A percentile compares a stretch with the other conserved stretches of the same genome.
These are phyloP conservation scores for Alternaria incomplexa DNA, from an alignment of 2,329 filamentous ascomycete species.

Conservation along the genomic window DNA sequence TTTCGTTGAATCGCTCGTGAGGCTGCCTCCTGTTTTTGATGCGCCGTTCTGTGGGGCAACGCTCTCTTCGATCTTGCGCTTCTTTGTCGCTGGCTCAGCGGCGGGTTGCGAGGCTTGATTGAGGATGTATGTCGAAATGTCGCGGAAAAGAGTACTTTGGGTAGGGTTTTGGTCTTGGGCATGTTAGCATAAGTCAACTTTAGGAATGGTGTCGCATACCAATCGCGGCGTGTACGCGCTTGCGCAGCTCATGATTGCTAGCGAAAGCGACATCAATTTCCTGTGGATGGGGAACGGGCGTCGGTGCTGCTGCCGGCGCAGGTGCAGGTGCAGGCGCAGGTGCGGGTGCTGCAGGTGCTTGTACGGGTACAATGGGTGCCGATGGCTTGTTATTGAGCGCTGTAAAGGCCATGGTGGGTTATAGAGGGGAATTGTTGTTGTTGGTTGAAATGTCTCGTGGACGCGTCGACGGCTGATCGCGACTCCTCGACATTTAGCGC, in stretches of 20 bases:
- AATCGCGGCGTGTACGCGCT: slow-evolving; percentile 47
- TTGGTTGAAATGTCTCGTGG: background rate
- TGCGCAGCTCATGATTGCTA: slow-evolving; percentile 43
- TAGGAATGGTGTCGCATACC: slow-evolving; percentile 19
- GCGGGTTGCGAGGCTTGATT: slow-evolving; percentile 28
- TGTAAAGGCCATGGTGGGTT: slow-evolving; percentile 28
- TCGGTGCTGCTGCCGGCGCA: background rate
- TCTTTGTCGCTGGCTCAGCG: slow-evolving; percentile 44
- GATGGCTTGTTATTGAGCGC: slow-evolving; percentile 25
- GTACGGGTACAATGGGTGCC: slow-evolving; percentile 10
- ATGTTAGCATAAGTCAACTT: background rate
- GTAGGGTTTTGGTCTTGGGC: slow-evolving; percentile 39
- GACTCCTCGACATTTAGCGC: slow-evolving; percentile 19
- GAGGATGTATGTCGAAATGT: slow-evolving; percentile 46
- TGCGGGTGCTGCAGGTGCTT: slow-evolving; percentile 2
- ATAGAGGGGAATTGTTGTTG: slow-evolving; percentile 12
- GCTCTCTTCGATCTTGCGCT: slow-evolving; percentile 47
- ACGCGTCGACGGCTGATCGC: slow-evolving; percentile 17
- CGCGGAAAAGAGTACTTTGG: slow-evolving; percentile 43
- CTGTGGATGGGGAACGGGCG: slow-evolving; percentile 24
- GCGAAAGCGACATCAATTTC: slow-evolving; percentile 46
- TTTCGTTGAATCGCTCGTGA: slow-evolving; percentile 30
- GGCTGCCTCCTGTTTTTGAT: slow-evolving; percentile 17
- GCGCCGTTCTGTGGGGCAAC: slow-evolving; percentile 28
- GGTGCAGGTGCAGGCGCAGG: background rate